Conservation (phyloP, 2,329 filamentous ascomycete species). For the Aspergillus spinulosporus region DNA sequence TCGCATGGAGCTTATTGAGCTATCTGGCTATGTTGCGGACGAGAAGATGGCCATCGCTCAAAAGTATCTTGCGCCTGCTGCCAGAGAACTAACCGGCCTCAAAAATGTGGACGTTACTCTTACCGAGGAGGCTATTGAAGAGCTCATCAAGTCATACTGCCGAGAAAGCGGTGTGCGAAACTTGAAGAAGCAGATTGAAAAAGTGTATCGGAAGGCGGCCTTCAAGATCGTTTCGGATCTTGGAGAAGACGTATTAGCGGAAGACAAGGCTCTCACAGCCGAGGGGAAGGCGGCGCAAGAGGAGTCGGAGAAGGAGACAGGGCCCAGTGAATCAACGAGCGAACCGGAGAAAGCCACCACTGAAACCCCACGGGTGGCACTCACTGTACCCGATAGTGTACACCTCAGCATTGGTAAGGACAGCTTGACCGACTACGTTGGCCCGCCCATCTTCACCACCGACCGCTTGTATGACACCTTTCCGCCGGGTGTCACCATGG, state of each 20-base stretch:
- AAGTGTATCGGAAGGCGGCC: conserved; percentile 95
- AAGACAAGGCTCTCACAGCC: conserved; percentile 78
- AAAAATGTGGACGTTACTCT: conserved; percentile 89
- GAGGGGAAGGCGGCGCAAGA: conserved; percentile 78
- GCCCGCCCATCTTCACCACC: conserved; percentile 90
- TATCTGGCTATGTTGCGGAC: conserved; percentile 94
- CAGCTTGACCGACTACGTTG: conserved; percentile 94
- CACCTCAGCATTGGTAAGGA: conserved; percentile 84
- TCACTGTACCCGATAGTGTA: conserved; percentile 83
- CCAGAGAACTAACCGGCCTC: conserved; percentile 89
- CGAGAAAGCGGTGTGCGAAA: conserved; percentile 96
- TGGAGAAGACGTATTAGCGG: conserved; percentile 77
- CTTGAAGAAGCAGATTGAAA: conserved; percentile 98
- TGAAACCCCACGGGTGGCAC: conserved; percentile 68
- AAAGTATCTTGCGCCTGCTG: conserved; percentile 84
- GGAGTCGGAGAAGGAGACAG: conserved; percentile 58
- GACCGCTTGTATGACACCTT: conserved; percentile 93
- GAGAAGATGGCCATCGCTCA: conserved; percentile 99
- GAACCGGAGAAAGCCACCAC: conserved; percentile 41
- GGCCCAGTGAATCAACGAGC: conserved; percentile 58
- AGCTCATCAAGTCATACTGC: conserved; percentile 98
- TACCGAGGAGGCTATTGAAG: conserved; percentile 82
- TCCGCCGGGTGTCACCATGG: conserved; percentile 94
- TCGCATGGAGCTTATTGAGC: conserved; percentile 94
- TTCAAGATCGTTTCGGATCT: conserved; percentile 96